Percentiles rank a stretch among this genome's conserved stretches.
phyloP scores from a whole-genome alignment of 148 eudicot genomes.

The Vaccinium darrowii region DNA sequence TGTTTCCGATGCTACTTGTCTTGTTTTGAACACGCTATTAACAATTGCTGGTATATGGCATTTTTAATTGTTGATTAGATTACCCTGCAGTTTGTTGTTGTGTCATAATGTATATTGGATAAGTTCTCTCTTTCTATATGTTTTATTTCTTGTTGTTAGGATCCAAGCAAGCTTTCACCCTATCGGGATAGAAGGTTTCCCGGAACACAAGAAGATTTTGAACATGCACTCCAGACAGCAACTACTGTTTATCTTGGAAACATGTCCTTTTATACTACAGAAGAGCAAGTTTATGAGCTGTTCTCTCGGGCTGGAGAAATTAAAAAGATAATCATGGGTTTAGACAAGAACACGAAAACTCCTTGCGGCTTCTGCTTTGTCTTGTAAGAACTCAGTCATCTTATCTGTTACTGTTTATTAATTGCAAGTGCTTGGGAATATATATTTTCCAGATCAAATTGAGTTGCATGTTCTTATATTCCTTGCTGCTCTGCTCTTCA shows the following conservation, averaged over 20 bases:
- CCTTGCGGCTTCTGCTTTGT: slow-evolving; percentile 98
- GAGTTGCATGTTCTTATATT: background rate
- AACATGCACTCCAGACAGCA: slow-evolving; percentile 73
- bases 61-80: background rate
- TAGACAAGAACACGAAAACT: slow-evolving; percentile 94
- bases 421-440: background rate
- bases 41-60: background rate
- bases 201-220: slow-evolving; percentile 88
- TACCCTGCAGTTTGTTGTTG: background rate
- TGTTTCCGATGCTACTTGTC: background rate
- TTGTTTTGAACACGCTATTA: background rate
- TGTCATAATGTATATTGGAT: background rate
- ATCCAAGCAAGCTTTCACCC: slow-evolving; percentile 59
- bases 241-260: slow-evolving; percentile 83
- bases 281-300: slow-evolving; percentile 93
- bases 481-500: background rate
- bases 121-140: background rate
- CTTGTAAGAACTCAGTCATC: slow-evolving; percentile 44
- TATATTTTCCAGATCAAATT: background rate
- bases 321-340: slow-evolving; percentile 91
- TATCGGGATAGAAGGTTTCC: slow-evolving; percentile 93
- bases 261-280: slow-evolving; percentile 97
- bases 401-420: slow-evolving; percentile 6
- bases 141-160: slow-evolving; percentile 33
- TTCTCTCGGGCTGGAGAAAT: slow-evolving; percentile 91